Percentiles rank a stretch among this genome's conserved stretches.
Conservation (phyloP, 768 basidiomycete genomes). For the Mycena floridula region DNA sequence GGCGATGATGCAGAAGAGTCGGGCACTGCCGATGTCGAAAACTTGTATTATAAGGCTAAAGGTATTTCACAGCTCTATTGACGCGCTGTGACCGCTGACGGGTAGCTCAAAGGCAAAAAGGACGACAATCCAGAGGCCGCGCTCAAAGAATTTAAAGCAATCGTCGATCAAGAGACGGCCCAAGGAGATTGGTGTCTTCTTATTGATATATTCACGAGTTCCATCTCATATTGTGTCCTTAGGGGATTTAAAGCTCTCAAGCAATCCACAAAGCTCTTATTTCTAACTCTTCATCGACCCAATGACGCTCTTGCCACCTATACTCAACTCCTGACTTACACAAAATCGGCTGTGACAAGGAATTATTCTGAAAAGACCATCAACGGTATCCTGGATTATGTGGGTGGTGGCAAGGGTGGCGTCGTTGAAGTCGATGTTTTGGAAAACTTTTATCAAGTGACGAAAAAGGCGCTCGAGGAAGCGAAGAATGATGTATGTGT, state of each 20-base stretch:
- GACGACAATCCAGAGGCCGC: constrained; percentile 93
- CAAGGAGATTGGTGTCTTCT: constrained; percentile 80
- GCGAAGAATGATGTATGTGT: constrained; percentile 90
- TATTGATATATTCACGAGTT: background rate
- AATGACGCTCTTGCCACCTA: constrained; percentile 85
- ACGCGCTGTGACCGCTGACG: too few relatives aligned
- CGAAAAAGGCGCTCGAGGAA: constrained; percentile 83
- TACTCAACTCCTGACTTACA: constrained; percentile 81
- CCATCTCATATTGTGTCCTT: constrained; percentile 1
- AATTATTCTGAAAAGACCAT: constrained; percentile 99
- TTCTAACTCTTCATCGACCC: constrained; percentile 71
- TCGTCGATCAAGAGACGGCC: constrained; percentile 88
- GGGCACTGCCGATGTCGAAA: constrained; percentile 87
- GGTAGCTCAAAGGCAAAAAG: constrained; percentile 94
- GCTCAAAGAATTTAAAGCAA: constrained; percentile 79
- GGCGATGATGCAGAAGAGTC: constrained; percentile 77
- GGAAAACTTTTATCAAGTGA: constrained; percentile 93
- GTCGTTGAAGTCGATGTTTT: constrained; percentile 77
- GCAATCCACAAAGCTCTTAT: constrained; percentile 93
- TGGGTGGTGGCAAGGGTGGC: constrained; percentile 83
- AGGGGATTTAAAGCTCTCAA: constrained; percentile 99
- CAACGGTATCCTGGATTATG: constrained; percentile 97
- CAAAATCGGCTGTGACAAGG: constrained; percentile 90
- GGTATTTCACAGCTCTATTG: too few relatives aligned
- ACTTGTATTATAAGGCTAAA: constrained; percentile 97